Evolutionary conservation across 2,329 filamentous ascomycete genomes (phyloP).

Genomic region (Xylaria sp.): DNA sequence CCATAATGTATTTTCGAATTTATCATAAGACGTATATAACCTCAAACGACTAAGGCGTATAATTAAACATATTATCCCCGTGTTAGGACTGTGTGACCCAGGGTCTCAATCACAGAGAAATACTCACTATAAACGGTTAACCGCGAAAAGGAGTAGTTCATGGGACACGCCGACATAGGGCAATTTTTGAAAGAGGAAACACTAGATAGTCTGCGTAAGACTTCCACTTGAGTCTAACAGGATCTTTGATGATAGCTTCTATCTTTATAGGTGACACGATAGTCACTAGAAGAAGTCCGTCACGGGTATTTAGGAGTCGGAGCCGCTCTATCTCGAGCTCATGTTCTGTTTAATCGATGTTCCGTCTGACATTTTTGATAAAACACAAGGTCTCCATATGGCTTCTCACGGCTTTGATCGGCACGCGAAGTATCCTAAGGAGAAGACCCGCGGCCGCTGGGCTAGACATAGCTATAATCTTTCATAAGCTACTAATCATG

Average conservation of each 20-base stretch:
- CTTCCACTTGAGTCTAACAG: conserved; percentile 20
- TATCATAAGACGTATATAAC: conserved; percentile 4
- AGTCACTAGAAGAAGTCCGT: conserved; percentile 6
- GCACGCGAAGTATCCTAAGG: conserved; percentile 13
- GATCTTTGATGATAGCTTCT: conserved; percentile 13
- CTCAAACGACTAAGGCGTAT: conserved; percentile 9
- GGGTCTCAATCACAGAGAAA: too few relatives aligned
- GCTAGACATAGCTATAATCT: not conserved
- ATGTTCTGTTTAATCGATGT: not conserved
- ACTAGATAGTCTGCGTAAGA: conserved; percentile 12
- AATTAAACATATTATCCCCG: not conserved
- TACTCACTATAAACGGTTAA: conserved; percentile 5
- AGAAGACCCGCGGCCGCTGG: conserved; percentile 19
- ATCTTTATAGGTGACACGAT: conserved; percentile 4
- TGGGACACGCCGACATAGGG: not conserved
- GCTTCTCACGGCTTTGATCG: conserved; percentile 9
- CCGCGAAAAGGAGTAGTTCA: not conserved
- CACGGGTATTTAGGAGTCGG: not conserved
- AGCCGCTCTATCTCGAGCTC: conserved; percentile 17
- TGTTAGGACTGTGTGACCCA: not conserved
- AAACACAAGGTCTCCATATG: conserved; percentile 3
- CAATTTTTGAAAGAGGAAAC: not conserved
- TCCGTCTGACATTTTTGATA: not conserved
- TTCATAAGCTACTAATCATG: too few relatives aligned
- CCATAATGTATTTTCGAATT: not conserved